Conservation (phyloP, 1,139 yeast species). For the Zygosaccharomyces sapae region DNA sequence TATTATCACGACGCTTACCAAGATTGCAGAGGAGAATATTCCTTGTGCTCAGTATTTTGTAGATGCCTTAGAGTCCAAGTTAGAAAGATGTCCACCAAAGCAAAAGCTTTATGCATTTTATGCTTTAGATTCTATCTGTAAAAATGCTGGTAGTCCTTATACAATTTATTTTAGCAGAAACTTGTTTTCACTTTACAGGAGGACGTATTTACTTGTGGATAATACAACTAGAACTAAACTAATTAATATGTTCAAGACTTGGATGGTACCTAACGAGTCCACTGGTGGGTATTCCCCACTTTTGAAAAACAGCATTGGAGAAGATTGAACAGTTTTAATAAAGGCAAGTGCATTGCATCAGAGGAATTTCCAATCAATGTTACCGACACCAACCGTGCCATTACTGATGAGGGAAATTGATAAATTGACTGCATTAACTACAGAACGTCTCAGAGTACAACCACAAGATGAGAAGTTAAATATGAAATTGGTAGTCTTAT, state of each 20-base stretch:
- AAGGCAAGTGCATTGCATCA: constrained; percentile 47
- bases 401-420: constrained; percentile 39
- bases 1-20: constrained; percentile 77
- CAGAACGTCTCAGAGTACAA: constrained; percentile 37
- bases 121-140: constrained; percentile 87
- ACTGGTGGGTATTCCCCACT: constrained; percentile 44
- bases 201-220: constrained; percentile 71
- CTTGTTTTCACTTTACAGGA: constrained; percentile 50
- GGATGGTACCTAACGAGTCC: constrained; percentile 68
- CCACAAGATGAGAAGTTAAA: constrained; percentile 41
- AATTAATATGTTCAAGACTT: constrained; percentile 75
- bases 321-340: constrained; percentile 70
- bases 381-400: constrained; percentile 33
- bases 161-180: constrained; percentile 58
- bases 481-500: constrained; percentile 35
- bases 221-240: constrained; percentile 71
- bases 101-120: constrained; percentile 82
- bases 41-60: constrained; percentile 74
- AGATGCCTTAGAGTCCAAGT: constrained; percentile 62
- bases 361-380: constrained; percentile 30
- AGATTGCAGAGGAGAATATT: constrained; percentile 79
- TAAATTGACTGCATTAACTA: constrained; percentile 39
- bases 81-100: constrained; percentile 66
- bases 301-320: constrained; percentile 65
- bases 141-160: constrained; percentile 86